phyloP scores from a whole-genome alignment of 805 yeast species.

The Saccharomycopsis microspora region DNA sequence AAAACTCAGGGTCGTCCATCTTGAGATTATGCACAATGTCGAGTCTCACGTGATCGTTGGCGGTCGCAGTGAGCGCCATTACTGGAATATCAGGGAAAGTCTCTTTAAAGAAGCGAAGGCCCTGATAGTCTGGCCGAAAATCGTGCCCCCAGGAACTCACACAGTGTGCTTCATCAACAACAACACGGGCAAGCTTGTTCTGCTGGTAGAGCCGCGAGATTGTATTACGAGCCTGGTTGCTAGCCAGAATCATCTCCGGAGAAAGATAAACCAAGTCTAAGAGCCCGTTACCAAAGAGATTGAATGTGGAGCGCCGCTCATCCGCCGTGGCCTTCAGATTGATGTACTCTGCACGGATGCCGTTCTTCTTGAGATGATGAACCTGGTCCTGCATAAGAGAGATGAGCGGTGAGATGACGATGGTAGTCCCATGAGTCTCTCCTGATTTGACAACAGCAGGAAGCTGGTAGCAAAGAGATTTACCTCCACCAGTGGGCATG shows the following conservation, averaged over 20 bases:
- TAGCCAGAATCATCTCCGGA: slow-evolving; percentile 86
- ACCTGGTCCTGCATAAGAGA: slow-evolving; percentile 98
- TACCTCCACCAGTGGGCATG: slow-evolving; percentile 99
- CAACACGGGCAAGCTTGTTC: slow-evolving; percentile 64
- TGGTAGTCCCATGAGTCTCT: slow-evolving; percentile 68
- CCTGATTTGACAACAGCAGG: slow-evolving; percentile 82
- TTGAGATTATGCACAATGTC: slow-evolving; percentile 77
- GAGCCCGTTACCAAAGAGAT: slow-evolving; percentile 50
- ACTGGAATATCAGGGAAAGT: slow-evolving; percentile 75
- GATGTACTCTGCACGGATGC: slow-evolving; percentile 79
- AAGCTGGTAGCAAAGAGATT: slow-evolving; percentile 87
- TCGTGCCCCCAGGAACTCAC: slow-evolving; percentile 99
- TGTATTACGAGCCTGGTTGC: slow-evolving; percentile 53
- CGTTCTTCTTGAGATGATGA: slow-evolving; percentile 53
- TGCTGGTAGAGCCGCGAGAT: slow-evolving; percentile 45
- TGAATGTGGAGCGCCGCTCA: slow-evolving; percentile 53
- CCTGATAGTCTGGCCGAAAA: slow-evolving; percentile 91
- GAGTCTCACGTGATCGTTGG: slow-evolving; percentile 77
- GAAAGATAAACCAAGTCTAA: slow-evolving; percentile 76
- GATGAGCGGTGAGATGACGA: slow-evolving; percentile 88
- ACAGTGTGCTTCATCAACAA: slow-evolving; percentile 97
- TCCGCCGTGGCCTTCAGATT: slow-evolving; percentile 60
- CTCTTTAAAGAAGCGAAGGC: slow-evolving; percentile 57
- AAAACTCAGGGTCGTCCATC: slow-evolving; percentile 46
- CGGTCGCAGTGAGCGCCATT: slow-evolving; percentile 96